phyloP scores from a whole-genome alignment of 2,329 filamentous ascomycete genomes.

The Xylaria sp. region DNA sequence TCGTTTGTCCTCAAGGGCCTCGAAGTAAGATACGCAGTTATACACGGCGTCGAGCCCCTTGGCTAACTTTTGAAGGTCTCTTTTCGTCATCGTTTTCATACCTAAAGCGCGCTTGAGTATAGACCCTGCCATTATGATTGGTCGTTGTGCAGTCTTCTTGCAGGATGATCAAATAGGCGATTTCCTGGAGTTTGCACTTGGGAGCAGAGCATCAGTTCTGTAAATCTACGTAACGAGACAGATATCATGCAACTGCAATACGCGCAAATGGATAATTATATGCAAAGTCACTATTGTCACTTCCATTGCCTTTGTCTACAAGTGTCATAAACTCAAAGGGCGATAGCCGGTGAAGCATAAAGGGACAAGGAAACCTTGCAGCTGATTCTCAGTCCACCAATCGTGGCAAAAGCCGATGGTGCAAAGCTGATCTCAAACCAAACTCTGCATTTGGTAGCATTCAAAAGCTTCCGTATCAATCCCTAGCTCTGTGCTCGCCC shows the following conservation, averaged over 20 bases:
- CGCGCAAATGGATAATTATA: background rate
- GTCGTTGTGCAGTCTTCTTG: background rate
- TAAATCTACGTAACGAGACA: background rate
- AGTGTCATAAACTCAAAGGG: background rate
- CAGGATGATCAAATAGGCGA: background rate
- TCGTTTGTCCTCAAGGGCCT: slow-evolving; percentile 32
- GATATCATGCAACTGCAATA: background rate
- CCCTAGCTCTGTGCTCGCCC: background rate
- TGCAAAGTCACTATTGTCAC: background rate
- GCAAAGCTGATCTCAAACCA: too few species aligned
- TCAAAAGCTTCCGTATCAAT: too few species aligned
- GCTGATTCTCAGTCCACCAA: background rate
- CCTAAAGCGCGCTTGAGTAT: slow-evolving; percentile 16
- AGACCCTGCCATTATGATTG: slow-evolving; percentile 1
- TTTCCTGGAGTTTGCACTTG: background rate
- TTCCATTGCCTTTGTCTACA: slow-evolving; percentile 7
- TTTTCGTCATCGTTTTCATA: slow-evolving; percentile 12
- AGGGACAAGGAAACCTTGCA: slow-evolving; percentile 4
- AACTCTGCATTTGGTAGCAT: too few species aligned
- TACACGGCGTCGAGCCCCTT: slow-evolving; percentile 2
- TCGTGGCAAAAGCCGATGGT: too few species aligned
- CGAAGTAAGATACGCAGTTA: slow-evolving; percentile 26
- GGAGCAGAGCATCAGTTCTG: too few species aligned
- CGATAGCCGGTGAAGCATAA: background rate
- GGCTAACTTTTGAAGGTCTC: slow-evolving; percentile 11